Percentiles rank a stretch among this genome's conserved stretches.
These are phyloP conservation scores for Dendrocalamus sinicus DNA, from an alignment of 176 grass and related monocot genomes.

Conservation along the genomic window DNA sequence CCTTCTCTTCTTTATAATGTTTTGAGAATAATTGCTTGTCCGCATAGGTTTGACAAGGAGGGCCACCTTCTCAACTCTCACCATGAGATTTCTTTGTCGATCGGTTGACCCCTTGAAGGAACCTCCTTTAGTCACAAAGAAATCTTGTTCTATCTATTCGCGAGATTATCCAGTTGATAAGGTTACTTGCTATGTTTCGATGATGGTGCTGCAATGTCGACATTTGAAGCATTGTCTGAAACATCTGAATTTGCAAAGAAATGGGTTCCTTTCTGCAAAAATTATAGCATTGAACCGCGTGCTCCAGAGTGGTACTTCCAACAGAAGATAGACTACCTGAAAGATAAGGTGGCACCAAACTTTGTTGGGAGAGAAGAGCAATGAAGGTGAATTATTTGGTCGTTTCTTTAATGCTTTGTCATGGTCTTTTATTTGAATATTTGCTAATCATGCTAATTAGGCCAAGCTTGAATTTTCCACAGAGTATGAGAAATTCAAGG, in stretches of 20 bases:
- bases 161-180: slow-evolving; percentile 79
- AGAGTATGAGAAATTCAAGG: slow-evolving; percentile 93
- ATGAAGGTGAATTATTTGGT: slow-evolving; percentile 67
- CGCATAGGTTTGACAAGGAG: too few species aligned
- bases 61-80: too few species aligned
- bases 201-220: slow-evolving; percentile 94
- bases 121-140: too few species aligned
- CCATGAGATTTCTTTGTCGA: too few species aligned
- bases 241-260: slow-evolving; percentile 99
- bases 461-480: slow-evolving; percentile 37
- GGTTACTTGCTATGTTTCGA: slow-evolving; percentile 96
- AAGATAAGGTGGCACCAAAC: slow-evolving; percentile 73
- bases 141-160: too few species aligned
- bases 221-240: slow-evolving; percentile 87
- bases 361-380: slow-evolving; percentile 88
- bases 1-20: too few species aligned
- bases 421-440: slow-evolving; percentile 10
- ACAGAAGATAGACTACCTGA: slow-evolving; percentile 87
- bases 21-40: too few species aligned
- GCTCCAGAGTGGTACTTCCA: slow-evolving; percentile 95
- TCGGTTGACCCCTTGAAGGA: too few species aligned
- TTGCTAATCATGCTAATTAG: slow-evolving; percentile 33
- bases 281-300: slow-evolving; percentile 79
- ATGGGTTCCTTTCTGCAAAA: slow-evolving; percentile 90
- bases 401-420: neutral